Conservation (phyloP, 345 rosid species). For the Sisymbrium irio region DNA sequence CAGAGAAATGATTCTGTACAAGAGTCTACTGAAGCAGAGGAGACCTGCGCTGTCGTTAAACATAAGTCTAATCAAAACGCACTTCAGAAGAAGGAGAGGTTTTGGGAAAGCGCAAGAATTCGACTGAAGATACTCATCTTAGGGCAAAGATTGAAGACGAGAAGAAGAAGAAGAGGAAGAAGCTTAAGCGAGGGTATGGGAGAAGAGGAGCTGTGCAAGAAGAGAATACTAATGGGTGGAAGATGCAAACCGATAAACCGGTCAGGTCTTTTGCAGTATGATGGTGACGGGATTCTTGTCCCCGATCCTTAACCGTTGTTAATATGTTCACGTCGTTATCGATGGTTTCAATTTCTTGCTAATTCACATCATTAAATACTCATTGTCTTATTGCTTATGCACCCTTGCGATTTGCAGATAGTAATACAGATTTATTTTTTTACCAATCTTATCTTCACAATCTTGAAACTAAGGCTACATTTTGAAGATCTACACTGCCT, state of each 20-base stretch:
- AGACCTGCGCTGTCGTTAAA: background rate
- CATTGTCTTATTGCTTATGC: background rate
- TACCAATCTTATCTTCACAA: background rate
- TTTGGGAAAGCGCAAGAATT: conserved; percentile 1
- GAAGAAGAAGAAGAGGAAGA: background rate
- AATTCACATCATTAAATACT: background rate
- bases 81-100: background rate
- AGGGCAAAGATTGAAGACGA: conserved; percentile 33
- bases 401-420: background rate
- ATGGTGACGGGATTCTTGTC: conserved; percentile 42
- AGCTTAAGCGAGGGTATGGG: background rate
- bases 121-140: conserved; percentile 26
- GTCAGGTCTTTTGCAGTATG: conserved; percentile 48
- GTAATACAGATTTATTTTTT: conserved; percentile 13
- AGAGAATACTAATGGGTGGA: conserved; percentile 67
- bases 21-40: background rate
- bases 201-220: conserved; percentile 58
- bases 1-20: conserved; percentile 5
- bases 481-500: conserved; percentile 17
- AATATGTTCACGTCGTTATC: background rate
- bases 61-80: background rate
- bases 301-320: conserved; percentile 38
- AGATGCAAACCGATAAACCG: conserved; percentile 52
- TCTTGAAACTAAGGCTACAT: conserved; percentile 2
- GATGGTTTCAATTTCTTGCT: background rate